These are phyloP conservation scores for Exophiala bonariae DNA, from an alignment of 2,329 filamentous ascomycete genomes.

Conservation along the genomic window DNA sequence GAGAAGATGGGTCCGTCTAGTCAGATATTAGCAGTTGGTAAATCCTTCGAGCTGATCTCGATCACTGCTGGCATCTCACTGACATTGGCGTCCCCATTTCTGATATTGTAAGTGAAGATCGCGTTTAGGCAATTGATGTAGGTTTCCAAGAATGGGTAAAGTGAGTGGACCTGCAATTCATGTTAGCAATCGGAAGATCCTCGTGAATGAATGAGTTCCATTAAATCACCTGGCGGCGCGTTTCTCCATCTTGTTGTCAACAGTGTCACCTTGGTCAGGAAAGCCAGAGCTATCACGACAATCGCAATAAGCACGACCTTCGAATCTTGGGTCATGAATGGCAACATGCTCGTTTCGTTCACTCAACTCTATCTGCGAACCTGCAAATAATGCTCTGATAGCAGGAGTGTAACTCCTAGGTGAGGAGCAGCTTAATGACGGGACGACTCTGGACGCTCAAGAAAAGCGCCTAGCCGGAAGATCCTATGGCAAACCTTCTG, in stretches of 20 bases:
- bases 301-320: not conserved
- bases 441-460: too few species aligned
- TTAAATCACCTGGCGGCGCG: not conserved
- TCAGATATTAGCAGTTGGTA: conserved; percentile 42
- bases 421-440: too few species aligned
- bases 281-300: not conserved
- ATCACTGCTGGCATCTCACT: conserved; percentile 22
- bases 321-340: not conserved
- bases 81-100: conserved; percentile 55
- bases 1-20: conserved; percentile 45
- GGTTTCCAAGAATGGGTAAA: conserved; percentile 49
- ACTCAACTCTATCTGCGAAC: too few species aligned
- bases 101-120: conserved; percentile 48
- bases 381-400: too few species aligned
- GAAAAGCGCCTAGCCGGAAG: too few species aligned
- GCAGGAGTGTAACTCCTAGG: too few species aligned
- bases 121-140: conserved; percentile 44
- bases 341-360: conserved; percentile 1
- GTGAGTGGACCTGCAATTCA: conserved; percentile 38
- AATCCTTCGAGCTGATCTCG: too few species aligned
- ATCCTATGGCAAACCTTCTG: too few species aligned
- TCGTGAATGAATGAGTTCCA: too few species aligned
- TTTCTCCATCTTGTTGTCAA: conserved; percentile 1
- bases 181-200: too few species aligned
- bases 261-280: not conserved